A percentile compares a stretch with the other conserved stretches of the same genome.
Evolutionary conservation across 257 asterid species (phyloP).

Genomic region (Nicotiana otophora): DNA sequence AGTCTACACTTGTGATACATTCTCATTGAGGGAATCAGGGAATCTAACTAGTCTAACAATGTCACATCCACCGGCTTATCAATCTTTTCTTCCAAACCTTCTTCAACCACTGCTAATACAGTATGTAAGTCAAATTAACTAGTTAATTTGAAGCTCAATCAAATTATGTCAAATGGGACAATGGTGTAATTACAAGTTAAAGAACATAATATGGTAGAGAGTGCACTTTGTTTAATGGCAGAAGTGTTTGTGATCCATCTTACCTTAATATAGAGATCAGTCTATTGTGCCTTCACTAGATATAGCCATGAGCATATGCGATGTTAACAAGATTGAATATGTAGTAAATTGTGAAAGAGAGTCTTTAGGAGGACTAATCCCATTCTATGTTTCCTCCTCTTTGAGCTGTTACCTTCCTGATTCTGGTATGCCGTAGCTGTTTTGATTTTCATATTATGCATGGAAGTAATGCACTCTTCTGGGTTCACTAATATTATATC

Average conservation of each 20-base stretch:
- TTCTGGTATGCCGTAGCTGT: neutral
- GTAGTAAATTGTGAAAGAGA: neutral
- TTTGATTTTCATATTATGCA: constrained; percentile 10
- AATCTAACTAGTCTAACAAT: neutral
- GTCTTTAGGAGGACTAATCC: neutral
- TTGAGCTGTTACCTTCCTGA: constrained; percentile 1
- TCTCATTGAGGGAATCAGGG: neutral
- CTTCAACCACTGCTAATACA: neutral
- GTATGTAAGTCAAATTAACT: neutral
- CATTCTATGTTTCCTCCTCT: neutral
- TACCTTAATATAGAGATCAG: neutral
- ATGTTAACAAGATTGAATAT: neutral
- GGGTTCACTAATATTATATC: constrained; percentile 7
- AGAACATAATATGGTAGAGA: neutral
- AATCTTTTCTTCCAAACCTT: neutral
- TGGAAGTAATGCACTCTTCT: neutral
- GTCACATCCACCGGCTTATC: neutral
- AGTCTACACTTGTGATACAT: neutral
- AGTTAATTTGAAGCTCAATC: neutral
- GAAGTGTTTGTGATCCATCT: neutral
- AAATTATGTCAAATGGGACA: neutral
- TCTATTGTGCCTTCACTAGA: neutral
- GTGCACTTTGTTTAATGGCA: neutral
- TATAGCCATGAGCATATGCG: neutral
- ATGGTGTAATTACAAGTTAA: neutral